These are phyloP conservation scores for Mortierella sp. DNA, from an alignment of 371 early-diverging fungal genomes.

Conservation along the genomic window DNA sequence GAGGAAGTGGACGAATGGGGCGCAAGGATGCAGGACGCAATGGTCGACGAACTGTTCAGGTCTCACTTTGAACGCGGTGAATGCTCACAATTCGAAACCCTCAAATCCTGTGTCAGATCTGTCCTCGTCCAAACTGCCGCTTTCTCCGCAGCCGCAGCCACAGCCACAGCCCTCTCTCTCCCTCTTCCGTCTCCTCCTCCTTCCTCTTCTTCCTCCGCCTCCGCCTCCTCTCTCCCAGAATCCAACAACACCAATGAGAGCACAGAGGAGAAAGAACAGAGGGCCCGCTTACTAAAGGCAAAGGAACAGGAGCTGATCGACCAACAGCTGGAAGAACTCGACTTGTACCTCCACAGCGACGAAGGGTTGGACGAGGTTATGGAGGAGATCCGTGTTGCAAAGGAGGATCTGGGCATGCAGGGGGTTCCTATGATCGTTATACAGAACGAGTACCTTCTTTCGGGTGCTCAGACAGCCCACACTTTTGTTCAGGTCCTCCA, in stretches of 20 bases:
- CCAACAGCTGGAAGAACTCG: conserved; percentile 31
- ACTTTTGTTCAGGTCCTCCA: conserved; percentile 66
- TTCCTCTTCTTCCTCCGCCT: neutral
- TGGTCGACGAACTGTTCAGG: conserved; percentile 72
- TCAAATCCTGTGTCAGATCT: conserved; percentile 66
- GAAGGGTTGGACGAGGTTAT: conserved; percentile 64
- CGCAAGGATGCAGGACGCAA: conserved; percentile 63
- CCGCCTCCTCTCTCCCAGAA: neutral
- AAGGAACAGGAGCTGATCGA: conserved; percentile 23
- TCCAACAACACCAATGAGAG: neutral
- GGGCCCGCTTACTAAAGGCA: neutral
- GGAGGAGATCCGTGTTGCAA: conserved; percentile 58
- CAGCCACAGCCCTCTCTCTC: neutral
- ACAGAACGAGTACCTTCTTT: conserved; percentile 69
- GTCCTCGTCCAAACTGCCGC: conserved; percentile 58
- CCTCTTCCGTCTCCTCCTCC: neutral
- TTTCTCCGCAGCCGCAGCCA: conserved; percentile 50
- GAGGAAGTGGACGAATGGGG: conserved; percentile 22
- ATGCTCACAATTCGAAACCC: conserved; percentile 64
- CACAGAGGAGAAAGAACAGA: neutral
- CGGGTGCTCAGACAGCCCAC: conserved; percentile 75
- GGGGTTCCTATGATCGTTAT: conserved; percentile 80
- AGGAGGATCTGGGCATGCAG: conserved; percentile 58
- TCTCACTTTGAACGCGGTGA: conserved; percentile 77
- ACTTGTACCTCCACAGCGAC: conserved; percentile 62